Base-by-base conservation (phyloP, 495 filamentous ascomycete species). In the Xylaria curta region DNA sequence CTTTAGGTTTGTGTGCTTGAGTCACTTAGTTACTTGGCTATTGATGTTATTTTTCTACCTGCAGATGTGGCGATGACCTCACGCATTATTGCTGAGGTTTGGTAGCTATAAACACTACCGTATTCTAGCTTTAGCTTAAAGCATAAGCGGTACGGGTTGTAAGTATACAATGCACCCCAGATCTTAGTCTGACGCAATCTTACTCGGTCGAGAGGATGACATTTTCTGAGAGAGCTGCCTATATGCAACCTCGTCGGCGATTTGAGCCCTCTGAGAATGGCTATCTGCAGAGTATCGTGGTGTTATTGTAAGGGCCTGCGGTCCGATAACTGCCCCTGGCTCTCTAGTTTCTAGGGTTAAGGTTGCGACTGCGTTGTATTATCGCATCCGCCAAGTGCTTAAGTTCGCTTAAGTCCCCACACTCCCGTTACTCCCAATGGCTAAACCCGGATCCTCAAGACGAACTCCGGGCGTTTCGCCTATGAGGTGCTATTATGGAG, bases 361-460 rank as follows among this genome's bases (percentile, higher is more conserved):
- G 74, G 72, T 73, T 79, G 69, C 74, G 74, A 79, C 73, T 70
- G 65, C 72, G 71, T 74, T 70, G 76, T 74, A 78, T 78, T 73
- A 74, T 79, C 71, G 79, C 62, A 73, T 66, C 56, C 64, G 74
- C 75, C 74, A 75, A 77, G 76, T 78, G 64, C 77, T 72, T 70
- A 76, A 74, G 72, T 53, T 68, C 47, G 26, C 33, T 47, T 53
- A 62, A 17, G 46, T 56, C 75, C 64, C 73, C 76, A 76, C 75
- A 69, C 64, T 75, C 77, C 73, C 76, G 74, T 76, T 72, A 73
- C 49, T 75, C 71, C 31, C 73, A 76, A 75, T 78, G 78, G 79
- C 80, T 78, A 81, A 71, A 81, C 82, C 80, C 80, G 82, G 81
- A 83, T 83, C 78, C 80, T 76, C 70, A 78, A 68, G 67, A 40